Conservation (phyloP, 192 early-diverging fungal species). For the Borealophlyctis nickersoniae region DNA sequence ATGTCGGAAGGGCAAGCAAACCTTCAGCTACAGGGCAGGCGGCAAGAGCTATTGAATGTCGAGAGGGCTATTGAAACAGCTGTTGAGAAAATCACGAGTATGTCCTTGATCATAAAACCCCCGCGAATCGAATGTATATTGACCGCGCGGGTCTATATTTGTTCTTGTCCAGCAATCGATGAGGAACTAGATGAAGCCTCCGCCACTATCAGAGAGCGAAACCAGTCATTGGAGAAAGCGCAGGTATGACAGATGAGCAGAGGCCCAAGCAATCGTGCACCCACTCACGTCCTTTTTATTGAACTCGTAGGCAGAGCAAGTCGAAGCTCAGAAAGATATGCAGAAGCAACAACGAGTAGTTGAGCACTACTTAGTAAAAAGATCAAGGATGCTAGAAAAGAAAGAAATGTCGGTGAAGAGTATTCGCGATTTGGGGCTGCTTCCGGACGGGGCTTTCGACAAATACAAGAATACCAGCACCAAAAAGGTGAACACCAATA, state of each 20-base stretch:
- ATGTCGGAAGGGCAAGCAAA: conserved; percentile 2
- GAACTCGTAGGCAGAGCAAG: conserved; percentile 43
- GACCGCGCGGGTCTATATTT: background rate
- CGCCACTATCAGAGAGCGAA: conserved; percentile 30
- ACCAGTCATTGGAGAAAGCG: conserved; percentile 24
- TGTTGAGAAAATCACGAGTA: background rate
- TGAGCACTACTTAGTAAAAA: conserved; percentile 71
- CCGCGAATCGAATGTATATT: background rate
- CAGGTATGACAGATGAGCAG: conserved; percentile 13
- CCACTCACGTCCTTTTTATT: background rate
- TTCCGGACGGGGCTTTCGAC: conserved; percentile 89
- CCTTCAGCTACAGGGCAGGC: background rate
- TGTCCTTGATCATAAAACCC: background rate
- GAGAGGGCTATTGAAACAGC: conserved; percentile 1
- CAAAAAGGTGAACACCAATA: conserved; percentile 42
- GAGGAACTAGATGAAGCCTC: conserved; percentile 37
- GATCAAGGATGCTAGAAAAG: conserved; percentile 64
- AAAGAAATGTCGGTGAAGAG: conserved; percentile 84
- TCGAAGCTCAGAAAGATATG: conserved; percentile 44
- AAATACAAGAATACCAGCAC: conserved; percentile 51
- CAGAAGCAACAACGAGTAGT: conserved; percentile 56
- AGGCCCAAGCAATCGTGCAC: background rate
- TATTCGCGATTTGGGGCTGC: conserved; percentile 91
- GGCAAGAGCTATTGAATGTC: background rate
- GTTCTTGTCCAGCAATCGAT: conserved; percentile 38